Evolutionary conservation across 2,329 filamentous ascomycete genomes (phyloP).

Genomic region (Lachnellula suecica): DNA sequence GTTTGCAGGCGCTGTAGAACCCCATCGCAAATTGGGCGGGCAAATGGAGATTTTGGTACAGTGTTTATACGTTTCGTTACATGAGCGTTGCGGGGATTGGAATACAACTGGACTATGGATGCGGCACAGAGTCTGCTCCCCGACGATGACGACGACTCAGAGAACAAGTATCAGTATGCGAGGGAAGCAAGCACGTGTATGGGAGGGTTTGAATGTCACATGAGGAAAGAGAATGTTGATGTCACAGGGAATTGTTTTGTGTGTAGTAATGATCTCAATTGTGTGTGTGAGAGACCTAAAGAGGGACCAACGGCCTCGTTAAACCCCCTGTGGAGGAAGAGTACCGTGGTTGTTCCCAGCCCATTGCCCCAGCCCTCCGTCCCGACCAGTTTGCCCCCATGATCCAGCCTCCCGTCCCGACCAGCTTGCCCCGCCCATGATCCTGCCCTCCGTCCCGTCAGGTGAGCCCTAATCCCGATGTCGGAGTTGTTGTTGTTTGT

Average conservation of each 20-base stretch:
- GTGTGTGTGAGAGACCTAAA: not conserved
- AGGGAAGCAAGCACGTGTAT: not conserved
- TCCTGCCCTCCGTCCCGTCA: not conserved
- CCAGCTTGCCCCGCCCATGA: not conserved
- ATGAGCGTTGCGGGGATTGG: too few relatives aligned
- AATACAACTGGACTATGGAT: too few relatives aligned
- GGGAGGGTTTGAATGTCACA: not conserved
- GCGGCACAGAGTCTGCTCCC: constrained; percentile 74
- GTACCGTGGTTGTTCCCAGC: not conserved
- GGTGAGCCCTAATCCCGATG: not conserved
- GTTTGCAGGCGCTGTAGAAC: too few relatives aligned
- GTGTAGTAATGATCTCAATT: not conserved
- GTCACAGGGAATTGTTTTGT: not conserved
- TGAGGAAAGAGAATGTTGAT: not conserved
- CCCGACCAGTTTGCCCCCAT: not conserved
- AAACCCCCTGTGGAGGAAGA: not conserved
- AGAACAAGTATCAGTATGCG: constrained; percentile 24
- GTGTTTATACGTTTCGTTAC: too few relatives aligned
- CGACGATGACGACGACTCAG: constrained; percentile 67
- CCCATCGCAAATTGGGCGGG: too few relatives aligned
- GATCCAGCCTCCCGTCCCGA: not conserved
- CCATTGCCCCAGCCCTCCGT: not conserved
- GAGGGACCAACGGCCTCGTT: not conserved
- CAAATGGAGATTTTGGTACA: too few relatives aligned
- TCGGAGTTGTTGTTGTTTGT: not conserved